Evolutionary conservation across 2,329 filamentous ascomycete species (phyloP).

Genomic region (Hypoxylon sp.): DNA sequence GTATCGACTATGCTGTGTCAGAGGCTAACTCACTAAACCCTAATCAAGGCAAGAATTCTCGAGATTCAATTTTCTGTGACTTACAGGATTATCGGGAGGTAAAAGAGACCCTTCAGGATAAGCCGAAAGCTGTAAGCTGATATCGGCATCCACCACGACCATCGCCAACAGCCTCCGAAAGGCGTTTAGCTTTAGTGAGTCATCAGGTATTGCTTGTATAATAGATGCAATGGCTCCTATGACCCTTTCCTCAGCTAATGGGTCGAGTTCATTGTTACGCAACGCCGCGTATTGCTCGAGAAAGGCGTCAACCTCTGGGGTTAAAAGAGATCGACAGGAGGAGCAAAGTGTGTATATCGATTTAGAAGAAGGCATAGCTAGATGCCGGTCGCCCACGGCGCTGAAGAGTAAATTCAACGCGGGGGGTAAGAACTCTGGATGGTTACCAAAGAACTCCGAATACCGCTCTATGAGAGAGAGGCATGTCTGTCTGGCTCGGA

Average conservation of each 20-base stretch:
- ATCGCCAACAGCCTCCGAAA: constrained; percentile 72
- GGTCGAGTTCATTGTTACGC: constrained; percentile 73
- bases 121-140: constrained; percentile 56
- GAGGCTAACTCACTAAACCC: constrained; percentile 43
- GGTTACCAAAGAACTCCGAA: constrained; percentile 81
- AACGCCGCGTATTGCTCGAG: constrained; percentile 79
- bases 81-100: constrained; percentile 49
- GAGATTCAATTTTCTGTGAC: constrained; percentile 45
- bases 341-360: constrained; percentile 82
- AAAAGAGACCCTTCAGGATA: constrained; percentile 47
- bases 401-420: constrained; percentile 82
- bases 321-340: constrained; percentile 79
- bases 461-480: constrained; percentile 80
- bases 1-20: constrained; percentile 49
- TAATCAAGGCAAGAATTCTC: constrained; percentile 19
- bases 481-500: constrained; percentile 76
- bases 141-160: constrained; percentile 73
- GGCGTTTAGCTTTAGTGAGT: constrained; percentile 67
- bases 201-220: constrained; percentile 77
- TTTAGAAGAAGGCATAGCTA: constrained; percentile 79
- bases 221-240: constrained; percentile 82
- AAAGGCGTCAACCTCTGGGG: constrained; percentile 76
- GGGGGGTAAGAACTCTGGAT: constrained; percentile 75
- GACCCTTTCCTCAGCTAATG: constrained; percentile 79
- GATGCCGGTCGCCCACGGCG: constrained; percentile 72